These are phyloP conservation scores for Aspergillus bertholletiae DNA, from an alignment of 495 filamentous ascomycete genomes.

Conservation along the genomic window DNA sequence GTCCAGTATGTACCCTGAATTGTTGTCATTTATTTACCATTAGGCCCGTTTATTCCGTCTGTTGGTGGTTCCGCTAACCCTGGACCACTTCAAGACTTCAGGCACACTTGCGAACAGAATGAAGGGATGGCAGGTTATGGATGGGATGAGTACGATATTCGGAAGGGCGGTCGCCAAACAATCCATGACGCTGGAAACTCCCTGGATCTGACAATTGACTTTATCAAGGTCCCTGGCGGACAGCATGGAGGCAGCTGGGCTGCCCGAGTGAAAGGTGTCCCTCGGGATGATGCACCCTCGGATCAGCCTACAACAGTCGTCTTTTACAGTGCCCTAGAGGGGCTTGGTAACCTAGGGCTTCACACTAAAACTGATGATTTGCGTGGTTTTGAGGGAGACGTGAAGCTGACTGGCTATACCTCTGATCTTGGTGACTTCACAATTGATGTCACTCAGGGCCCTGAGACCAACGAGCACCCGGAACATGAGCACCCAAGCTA, in stretches of 20 bases:
- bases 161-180: constrained; percentile 80
- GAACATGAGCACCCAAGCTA: constrained; percentile 59
- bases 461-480: constrained; percentile 59
- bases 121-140: constrained; percentile 95
- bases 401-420: constrained; percentile 72
- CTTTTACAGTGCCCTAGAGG: constrained; percentile 79
- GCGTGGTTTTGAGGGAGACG: constrained; percentile 65
- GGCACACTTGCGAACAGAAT: constrained; percentile 94
- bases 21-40: background rate
- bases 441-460: constrained; percentile 70
- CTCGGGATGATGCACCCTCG: constrained; percentile 60
- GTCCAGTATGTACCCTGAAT: constrained; percentile 58
- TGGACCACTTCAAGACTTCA: constrained; percentile 57
- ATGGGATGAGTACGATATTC: constrained; percentile 92
- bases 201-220: constrained; percentile 86
- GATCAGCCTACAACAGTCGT: constrained; percentile 72
- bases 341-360: constrained; percentile 62
- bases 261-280: constrained; percentile 77
- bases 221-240: constrained; percentile 90
- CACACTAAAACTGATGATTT: constrained; percentile 44
- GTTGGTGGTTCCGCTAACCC: background rate
- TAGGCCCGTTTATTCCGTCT: background rate
- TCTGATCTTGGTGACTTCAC: constrained; percentile 79
- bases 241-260: constrained; percentile 89
- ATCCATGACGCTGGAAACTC: constrained; percentile 85